Base-by-base conservation (phyloP, 2,329 filamentous ascomycete species). In the Trematosphaeria pertusa region DNA sequence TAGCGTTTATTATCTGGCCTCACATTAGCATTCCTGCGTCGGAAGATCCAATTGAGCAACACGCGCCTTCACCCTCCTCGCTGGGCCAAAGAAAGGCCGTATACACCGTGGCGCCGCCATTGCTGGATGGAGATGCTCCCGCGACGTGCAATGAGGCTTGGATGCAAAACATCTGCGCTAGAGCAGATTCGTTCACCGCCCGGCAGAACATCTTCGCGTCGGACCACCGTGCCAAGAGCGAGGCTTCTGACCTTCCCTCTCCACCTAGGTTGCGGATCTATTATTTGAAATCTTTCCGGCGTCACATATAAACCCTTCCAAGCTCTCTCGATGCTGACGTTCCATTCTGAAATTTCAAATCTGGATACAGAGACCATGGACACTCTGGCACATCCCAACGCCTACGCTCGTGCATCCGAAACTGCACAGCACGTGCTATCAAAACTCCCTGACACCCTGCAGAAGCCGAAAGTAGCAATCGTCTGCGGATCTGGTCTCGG, bases 401-500 rank as follows among this genome's bases (percentile, higher is more conserved):
- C 70, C n/a, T 79, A 73, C 59, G 57, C 71, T 45, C 71, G 71
- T 12, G 78, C 77, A 6, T 70, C 63, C 33, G 80, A 83, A 56
- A 80, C 83, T 1, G 75, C 75, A 42, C 59, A 70, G 12, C 81
- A 78, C 56, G 66, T 87, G 17, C 76, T 73, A 38, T 63, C 72
- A 17, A 71, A 71, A 36, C 64, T 86, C n/a, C 81, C 82, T 12
- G 62, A 67, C 31, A 50, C 64, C 12, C 64, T 84, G n/a, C 74
- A 79, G 43, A 68, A 71, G 2, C 84, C 84, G 9, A 75, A 76
- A 46, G 77, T 87, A 50, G 85, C 82, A 30, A 83, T 87, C 45
- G 79, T 87, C 18, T 87, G 84, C 63, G 84, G 84, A 22, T 86
- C 83, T 38, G 84, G 85, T 3, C 70, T 87, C 7, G 83, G 83